phyloP scores from a whole-genome alignment of 306 rosid species.

The Dalbergia cochinchinensis region DNA sequence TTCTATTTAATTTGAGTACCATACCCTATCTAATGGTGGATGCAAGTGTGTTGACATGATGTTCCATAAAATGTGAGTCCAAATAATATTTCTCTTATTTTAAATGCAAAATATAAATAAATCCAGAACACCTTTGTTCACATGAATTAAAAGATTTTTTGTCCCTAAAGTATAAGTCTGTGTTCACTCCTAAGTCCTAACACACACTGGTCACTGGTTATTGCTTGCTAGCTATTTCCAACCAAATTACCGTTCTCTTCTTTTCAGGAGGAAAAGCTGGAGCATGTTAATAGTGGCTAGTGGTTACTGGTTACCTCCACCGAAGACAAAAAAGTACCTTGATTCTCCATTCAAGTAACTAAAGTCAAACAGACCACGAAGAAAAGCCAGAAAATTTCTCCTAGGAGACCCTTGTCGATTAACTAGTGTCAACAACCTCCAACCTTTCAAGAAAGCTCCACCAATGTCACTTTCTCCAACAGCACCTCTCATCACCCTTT shows the following conservation, averaged over 20 bases:
- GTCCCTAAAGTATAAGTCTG: background rate
- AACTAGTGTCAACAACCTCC: background rate
- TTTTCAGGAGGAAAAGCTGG: slow-evolving; percentile 48
- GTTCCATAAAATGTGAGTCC: too few species aligned
- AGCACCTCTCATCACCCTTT: slow-evolving; percentile 39
- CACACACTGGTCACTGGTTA: background rate
- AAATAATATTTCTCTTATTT: too few species aligned
- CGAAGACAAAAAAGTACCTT: background rate
- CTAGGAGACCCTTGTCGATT: background rate
- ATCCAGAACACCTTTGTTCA: background rate
- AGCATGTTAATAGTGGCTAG: slow-evolving; percentile 26
- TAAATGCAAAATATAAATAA: too few species aligned
- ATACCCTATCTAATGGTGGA: too few species aligned
- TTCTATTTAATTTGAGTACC: too few species aligned
- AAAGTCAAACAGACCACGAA: background rate
- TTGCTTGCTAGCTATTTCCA: background rate
- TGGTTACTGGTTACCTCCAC: slow-evolving; percentile 37
- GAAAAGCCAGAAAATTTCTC: background rate
- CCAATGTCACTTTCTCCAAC: slow-evolving; percentile 42
- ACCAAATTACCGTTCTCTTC: background rate
- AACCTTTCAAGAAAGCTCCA: background rate
- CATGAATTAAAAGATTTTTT: background rate
- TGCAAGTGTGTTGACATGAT: too few species aligned
- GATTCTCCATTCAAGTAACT: background rate
- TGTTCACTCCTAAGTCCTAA: background rate